A percentile compares a stretch with the other conserved stretches of the same genome.
phyloP scores from a whole-genome alignment of 2,329 filamentous ascomycete species.

The Thielaviopsis ethacetica region DNA sequence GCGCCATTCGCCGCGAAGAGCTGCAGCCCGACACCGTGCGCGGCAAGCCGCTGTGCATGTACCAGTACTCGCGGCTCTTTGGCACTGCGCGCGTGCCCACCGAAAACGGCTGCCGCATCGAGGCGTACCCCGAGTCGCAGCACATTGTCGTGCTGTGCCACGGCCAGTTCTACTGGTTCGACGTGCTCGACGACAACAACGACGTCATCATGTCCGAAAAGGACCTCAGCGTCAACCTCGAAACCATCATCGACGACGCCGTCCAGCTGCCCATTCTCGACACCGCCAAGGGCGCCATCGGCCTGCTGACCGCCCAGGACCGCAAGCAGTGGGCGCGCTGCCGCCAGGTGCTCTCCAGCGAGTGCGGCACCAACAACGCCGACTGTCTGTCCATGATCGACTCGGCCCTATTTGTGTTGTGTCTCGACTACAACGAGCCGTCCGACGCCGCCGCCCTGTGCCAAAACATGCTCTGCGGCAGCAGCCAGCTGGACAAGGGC shows the following conservation, averaged over 20 bases:
- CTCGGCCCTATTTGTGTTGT: constrained; percentile 81
- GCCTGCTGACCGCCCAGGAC: constrained; percentile 90
- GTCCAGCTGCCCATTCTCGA: constrained; percentile 80
- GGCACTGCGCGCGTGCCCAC: constrained; percentile 90
- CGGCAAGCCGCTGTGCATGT: constrained; percentile 85
- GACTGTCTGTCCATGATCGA: constrained; percentile 94
- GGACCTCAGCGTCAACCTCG: constrained; percentile 78
- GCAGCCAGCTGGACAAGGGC: constrained; percentile 76
- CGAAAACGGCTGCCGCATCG: constrained; percentile 87
- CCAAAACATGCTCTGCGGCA: constrained; percentile 96
- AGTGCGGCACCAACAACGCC: constrained; percentile 82
- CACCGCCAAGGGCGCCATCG: constrained; percentile 84
- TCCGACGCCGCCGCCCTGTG: constrained; percentile 68
- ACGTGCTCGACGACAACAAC: constrained; percentile 84
- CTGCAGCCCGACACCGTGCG: constrained; percentile 74
- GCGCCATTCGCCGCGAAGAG: constrained; percentile 84
- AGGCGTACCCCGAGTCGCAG: constrained; percentile 82
- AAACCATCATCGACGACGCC: constrained; percentile 84
- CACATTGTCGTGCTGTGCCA: constrained; percentile 88
- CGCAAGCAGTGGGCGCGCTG: constrained; percentile 90
- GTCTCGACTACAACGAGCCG: constrained; percentile 83
- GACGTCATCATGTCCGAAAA: constrained; percentile 96
- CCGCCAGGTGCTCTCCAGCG: constrained; percentile 70
- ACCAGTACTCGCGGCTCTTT: constrained; percentile 90
- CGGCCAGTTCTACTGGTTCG: constrained; percentile 98